A percentile compares a stretch with the other conserved stretches of the same genome.
Evolutionary conservation across 495 filamentous ascomycete species (phyloP).

Genomic region (Aspergillus bridgeri): DNA sequence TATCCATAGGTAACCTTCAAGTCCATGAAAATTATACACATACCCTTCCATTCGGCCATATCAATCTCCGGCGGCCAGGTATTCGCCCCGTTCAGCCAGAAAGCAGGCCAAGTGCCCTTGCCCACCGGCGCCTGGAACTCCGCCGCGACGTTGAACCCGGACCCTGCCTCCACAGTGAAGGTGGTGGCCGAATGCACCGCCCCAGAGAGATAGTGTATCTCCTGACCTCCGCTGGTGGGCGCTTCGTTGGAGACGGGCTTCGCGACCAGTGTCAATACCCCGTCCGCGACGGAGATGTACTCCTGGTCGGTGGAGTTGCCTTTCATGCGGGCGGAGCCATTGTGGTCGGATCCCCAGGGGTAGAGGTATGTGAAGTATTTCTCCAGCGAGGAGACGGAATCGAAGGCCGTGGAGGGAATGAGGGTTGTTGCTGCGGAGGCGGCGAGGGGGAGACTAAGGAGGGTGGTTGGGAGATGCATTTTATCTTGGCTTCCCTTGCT

Average conservation of each 20-base stretch:
- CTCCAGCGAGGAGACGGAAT: constrained; percentile 47
- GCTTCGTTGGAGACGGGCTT: constrained; percentile 45
- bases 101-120: constrained; percentile 57
- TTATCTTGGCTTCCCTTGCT: neutral
- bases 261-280: constrained; percentile 23
- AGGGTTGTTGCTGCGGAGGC: constrained; percentile 34
- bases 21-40: neutral
- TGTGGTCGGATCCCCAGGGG: constrained; percentile 47
- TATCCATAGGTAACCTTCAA: neutral
- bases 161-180: constrained; percentile 21
- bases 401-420: constrained; percentile 53
- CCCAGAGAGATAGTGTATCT: constrained; percentile 40
- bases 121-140: constrained; percentile 51
- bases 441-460: constrained; percentile 5
- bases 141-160: constrained; percentile 23
- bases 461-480: constrained; percentile 4
- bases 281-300: constrained; percentile 44
- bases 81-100: constrained; percentile 55
- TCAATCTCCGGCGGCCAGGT: constrained; percentile 61
- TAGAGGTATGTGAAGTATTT: constrained; percentile 53
- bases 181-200: constrained; percentile 24
- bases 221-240: constrained; percentile 45
- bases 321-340: constrained; percentile 57
- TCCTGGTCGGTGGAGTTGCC: constrained; percentile 50
- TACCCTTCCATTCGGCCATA: constrained; percentile 57